Conservation (phyloP, 805 yeast species). For the Ogataea philodendri region DNA sequence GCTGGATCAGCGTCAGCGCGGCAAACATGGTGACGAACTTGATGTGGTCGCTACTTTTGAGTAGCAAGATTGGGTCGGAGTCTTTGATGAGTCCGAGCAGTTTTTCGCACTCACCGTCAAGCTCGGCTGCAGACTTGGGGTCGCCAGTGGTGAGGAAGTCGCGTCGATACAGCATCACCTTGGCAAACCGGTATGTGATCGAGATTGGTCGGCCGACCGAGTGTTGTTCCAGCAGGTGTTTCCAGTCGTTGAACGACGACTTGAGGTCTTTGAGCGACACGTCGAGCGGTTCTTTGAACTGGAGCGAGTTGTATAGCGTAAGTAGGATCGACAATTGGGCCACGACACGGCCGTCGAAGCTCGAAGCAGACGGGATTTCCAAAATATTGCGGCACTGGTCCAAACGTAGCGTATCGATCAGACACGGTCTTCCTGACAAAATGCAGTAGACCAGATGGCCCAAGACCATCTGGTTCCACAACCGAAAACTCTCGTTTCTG, state of each 20-base stretch:
- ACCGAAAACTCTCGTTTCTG: constrained; percentile 47
- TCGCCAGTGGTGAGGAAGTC: constrained; percentile 16
- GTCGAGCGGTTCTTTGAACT: constrained; percentile 32
- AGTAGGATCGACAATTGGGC: constrained; percentile 62
- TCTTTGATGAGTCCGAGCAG: constrained; percentile 5
- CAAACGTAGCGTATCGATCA: constrained; percentile 57
- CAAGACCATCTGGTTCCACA: constrained; percentile 69
- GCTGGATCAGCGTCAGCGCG: constrained; percentile 12
- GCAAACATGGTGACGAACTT: constrained; percentile 15
- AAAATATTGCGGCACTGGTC: constrained; percentile 58
- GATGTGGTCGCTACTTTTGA: constrained; percentile 13
- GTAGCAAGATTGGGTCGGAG: constrained; percentile 4
- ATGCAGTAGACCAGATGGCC: constrained; percentile 63
- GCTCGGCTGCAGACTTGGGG: constrained; percentile 2
- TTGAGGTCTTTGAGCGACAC: constrained; percentile 25
- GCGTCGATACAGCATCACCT: constrained; percentile 27
- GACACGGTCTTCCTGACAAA: constrained; percentile 65
- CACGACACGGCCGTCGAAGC: constrained; percentile 74
- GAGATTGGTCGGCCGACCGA: constrained; percentile 19
- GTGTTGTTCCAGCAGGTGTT: constrained; percentile 25
- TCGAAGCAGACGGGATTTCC: constrained; percentile 57
- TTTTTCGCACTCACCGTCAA: constrained; percentile 12
- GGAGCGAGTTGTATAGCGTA: constrained; percentile 59
- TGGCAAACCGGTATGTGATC: constrained; percentile 22
- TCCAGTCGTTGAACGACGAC: constrained; percentile 27